Evolutionary conservation across 495 filamentous ascomycete genomes (phyloP).

Genomic region (Geopyxis carbonaria): DNA sequence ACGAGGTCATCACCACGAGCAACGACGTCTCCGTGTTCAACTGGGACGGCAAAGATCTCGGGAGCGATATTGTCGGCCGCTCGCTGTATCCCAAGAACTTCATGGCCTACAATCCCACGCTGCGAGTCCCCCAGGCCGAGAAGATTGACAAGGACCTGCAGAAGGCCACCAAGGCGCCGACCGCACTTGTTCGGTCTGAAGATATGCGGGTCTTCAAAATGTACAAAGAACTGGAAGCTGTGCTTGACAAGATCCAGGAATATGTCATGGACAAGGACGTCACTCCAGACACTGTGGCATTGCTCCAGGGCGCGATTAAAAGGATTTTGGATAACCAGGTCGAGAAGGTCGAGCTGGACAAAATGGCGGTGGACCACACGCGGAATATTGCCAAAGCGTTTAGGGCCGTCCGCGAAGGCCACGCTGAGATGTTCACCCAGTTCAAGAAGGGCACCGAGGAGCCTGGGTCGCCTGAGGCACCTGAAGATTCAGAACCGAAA

Average conservation of each 20-base stretch:
- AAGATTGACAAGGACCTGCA: no score
- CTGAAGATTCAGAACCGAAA: neutral
- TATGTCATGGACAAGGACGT: neutral
- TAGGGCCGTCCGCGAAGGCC: neutral
- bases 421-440: neutral
- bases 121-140: no score
- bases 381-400: neutral
- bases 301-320: neutral
- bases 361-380: no score
- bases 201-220: neutral
- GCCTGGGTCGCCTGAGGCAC: neutral
- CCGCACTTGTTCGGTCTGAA: no score
- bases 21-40: slow-evolving; percentile 1
- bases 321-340: no score
- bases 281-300: neutral
- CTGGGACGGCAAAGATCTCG: neutral
- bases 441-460: neutral
- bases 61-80: neutral
- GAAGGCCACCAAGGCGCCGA: no score
- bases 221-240: neutral
- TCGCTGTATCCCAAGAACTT: neutral
- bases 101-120: neutral
- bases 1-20: neutral
- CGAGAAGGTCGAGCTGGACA: no score
- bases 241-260: neutral